These are phyloP conservation scores for Diatrype stigma DNA, from an alignment of 2,329 filamentous ascomycete genomes.

Conservation along the genomic window DNA sequence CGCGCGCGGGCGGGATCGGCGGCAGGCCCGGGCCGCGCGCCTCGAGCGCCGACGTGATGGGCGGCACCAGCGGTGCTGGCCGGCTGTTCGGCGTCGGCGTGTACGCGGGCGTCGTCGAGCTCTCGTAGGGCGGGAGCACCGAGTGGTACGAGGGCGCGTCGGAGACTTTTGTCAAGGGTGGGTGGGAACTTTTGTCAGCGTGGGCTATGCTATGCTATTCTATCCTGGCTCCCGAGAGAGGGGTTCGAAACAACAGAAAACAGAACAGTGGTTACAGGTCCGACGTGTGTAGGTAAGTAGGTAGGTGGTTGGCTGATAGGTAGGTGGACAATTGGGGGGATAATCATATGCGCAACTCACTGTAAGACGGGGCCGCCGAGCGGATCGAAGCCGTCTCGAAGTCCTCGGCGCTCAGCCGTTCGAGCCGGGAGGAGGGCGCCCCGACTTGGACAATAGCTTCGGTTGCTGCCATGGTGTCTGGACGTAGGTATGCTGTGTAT, in stretches of 20 bases:
- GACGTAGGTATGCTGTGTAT: background rate
- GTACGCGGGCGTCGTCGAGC: constrained; percentile 43
- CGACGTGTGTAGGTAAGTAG: background rate
- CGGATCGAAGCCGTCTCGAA: constrained; percentile 65
- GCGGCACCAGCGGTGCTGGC: constrained; percentile 33
- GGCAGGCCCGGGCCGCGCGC: constrained; percentile 43
- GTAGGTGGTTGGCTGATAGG: background rate
- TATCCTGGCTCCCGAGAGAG: too few species aligned
- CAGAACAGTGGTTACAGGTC: too few species aligned
- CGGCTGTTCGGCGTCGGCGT: constrained; percentile 31
- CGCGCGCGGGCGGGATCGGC: constrained; percentile 40
- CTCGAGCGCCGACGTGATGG: constrained; percentile 19
- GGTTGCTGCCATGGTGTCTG: constrained; percentile 25
- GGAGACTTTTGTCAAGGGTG: constrained; percentile 52
- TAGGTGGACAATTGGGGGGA: background rate
- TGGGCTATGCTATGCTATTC: too few species aligned
- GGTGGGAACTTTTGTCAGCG: too few species aligned
- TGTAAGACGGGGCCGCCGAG: constrained; percentile 65
- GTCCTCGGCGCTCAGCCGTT: constrained; percentile 44
- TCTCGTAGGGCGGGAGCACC: constrained; percentile 42
- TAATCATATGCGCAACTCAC: constrained; percentile 34
- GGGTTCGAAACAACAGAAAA: too few species aligned
- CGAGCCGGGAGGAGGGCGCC: constrained; percentile 14
- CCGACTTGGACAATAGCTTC: constrained; percentile 21
- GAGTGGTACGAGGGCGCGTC: constrained; percentile 64